A percentile compares a stretch with the other conserved stretches of the same genome.
Evolutionary conservation across 768 basidiomycete species (phyloP).

Genomic region (Pholiota conissans): DNA sequence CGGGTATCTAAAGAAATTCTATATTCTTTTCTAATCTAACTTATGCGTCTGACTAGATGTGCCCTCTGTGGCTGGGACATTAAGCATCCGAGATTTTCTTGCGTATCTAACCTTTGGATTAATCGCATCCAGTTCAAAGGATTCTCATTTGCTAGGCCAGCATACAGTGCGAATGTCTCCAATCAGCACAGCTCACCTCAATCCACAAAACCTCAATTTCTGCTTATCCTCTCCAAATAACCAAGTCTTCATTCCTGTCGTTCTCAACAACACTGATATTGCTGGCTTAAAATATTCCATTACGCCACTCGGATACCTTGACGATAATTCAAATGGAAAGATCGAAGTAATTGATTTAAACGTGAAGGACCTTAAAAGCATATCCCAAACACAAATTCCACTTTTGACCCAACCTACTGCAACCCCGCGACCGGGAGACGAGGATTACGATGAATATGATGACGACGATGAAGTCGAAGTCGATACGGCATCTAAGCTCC

Average conservation of each 20-base stretch:
- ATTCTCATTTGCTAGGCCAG: slow-evolving; percentile 75
- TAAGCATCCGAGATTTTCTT: slow-evolving; percentile 49
- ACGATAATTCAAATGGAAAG: slow-evolving; percentile 39
- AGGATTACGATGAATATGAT: slow-evolving; percentile 71
- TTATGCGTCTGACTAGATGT: slow-evolving; percentile 32
- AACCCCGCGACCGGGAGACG: slow-evolving; percentile 34
- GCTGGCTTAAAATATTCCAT: slow-evolving; percentile 71
- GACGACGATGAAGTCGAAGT: slow-evolving; percentile 36
- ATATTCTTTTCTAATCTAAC: no score
- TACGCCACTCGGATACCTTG: slow-evolving; percentile 55
- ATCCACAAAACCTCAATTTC: slow-evolving; percentile 71
- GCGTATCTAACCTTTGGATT: slow-evolving; percentile 52
- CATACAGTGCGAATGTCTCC: slow-evolving; percentile 93
- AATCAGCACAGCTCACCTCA: slow-evolving; percentile 89
- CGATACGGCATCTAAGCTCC: slow-evolving; percentile 46
- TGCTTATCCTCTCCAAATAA: slow-evolving; percentile 61
- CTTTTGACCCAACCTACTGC: slow-evolving; percentile 37
- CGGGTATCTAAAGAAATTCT: slow-evolving; percentile 23
- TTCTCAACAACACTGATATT: slow-evolving; percentile 89
- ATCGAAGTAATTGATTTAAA: slow-evolving; percentile 57
- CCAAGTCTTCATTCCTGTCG: slow-evolving; percentile 72
- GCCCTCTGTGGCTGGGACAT: slow-evolving; percentile 43
- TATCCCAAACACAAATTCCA: slow-evolving; percentile 61
- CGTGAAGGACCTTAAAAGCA: slow-evolving; percentile 64
- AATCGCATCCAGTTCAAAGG: slow-evolving; percentile 40